These are phyloP conservation scores for Lolium multiflorum DNA, from an alignment of 176 grass and related monocot species.

Conservation along the genomic window DNA sequence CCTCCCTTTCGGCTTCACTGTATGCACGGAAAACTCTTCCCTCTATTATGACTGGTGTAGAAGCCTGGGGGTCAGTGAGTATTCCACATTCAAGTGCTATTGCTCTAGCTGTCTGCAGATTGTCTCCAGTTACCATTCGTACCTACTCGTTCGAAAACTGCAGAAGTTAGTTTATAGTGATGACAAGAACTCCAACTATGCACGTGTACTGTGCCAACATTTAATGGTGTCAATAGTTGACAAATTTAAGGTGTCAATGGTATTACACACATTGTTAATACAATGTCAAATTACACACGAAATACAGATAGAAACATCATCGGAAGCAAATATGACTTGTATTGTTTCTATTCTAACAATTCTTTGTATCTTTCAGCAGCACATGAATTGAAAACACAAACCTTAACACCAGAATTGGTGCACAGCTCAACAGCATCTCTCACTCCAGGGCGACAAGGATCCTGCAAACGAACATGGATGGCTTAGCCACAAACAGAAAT, in stretches of 20 bases:
- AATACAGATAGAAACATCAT: background rate
- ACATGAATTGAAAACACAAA: constrained; percentile 41
- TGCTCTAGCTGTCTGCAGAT: constrained; percentile 87
- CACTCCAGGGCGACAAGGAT: constrained; percentile 92
- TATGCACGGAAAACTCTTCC: constrained; percentile 79
- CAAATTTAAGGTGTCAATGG: background rate
- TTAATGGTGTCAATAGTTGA: background rate
- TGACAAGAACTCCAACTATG: constrained; percentile 5
- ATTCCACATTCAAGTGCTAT: constrained; percentile 98
- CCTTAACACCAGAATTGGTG: constrained; percentile 80
- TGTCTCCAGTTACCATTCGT: constrained; percentile 99
- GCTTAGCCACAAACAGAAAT: constrained; percentile 36
- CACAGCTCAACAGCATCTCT: constrained; percentile 82
- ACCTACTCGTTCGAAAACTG: constrained; percentile 60
- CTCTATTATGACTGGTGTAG: constrained; percentile 64
- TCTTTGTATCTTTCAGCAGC: background rate
- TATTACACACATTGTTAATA: background rate
- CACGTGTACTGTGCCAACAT: background rate
- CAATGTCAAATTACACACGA: constrained; percentile 22
- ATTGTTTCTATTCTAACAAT: constrained; percentile 33
- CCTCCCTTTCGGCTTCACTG: constrained; percentile 54
- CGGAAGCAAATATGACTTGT: constrained; percentile 37
- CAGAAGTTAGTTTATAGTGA: constrained; percentile 18
- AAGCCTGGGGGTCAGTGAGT: constrained; percentile 48
- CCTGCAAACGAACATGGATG: constrained; percentile 59